Conservation (phyloP, 73 alveolate genomes). For the Symbiodinium natans region DNA sequence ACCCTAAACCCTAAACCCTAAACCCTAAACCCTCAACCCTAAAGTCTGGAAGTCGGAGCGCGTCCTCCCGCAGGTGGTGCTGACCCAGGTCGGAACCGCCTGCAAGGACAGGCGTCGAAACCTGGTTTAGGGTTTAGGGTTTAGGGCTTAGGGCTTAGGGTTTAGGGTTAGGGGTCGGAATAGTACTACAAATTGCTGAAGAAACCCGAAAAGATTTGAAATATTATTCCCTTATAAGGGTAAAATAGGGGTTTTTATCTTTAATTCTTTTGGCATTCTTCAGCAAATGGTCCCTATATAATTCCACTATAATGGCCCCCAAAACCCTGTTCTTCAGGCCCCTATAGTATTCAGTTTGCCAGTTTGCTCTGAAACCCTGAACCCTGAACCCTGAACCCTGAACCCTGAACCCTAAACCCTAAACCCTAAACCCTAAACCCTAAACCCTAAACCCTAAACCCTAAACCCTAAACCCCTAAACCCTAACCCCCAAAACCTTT, state of each 20-base stretch:
- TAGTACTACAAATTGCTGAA: too few species aligned
- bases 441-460: neutral
- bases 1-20: neutral
- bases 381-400: too few species aligned
- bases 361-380: too few species aligned
- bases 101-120: neutral
- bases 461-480: neutral
- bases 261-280: too few species aligned
- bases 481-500: neutral
- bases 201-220: too few species aligned
- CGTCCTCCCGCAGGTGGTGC: neutral
- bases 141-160: slow-evolving; percentile 4
- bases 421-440: neutral
- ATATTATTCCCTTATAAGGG: too few species aligned
- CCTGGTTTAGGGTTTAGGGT: neutral
- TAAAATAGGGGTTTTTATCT: too few species aligned
- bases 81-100: neutral
- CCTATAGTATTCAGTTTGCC: too few species aligned
- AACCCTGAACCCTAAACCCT: neutral
- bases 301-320: too few species aligned
- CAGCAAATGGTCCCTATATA: too few species aligned
- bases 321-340: too few species aligned
- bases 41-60: neutral
- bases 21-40: neutral
- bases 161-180: neutral